These are phyloP conservation scores for Epithemia pelagica DNA, from an alignment of 108 stramenopile species.

Conservation along the genomic window DNA sequence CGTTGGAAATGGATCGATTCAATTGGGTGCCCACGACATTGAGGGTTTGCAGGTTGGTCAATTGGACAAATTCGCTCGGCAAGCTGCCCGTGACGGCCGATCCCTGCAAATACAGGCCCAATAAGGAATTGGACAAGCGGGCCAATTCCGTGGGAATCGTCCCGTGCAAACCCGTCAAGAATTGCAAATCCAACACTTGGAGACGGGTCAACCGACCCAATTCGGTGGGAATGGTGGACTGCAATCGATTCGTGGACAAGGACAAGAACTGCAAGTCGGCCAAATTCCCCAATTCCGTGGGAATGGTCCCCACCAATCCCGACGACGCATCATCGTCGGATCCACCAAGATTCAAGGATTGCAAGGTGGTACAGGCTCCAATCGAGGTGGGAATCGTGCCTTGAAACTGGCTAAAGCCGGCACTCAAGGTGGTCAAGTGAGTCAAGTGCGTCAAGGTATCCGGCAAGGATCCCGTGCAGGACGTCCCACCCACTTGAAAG, in stretches of 20 bases:
- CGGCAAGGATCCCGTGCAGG: neutral
- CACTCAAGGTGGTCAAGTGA: neutral
- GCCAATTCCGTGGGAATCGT: constrained; percentile 22
- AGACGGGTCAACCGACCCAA: constrained; percentile 6
- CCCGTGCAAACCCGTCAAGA: constrained; percentile 28
- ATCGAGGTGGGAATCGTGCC: neutral
- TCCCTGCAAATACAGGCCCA: neutral
- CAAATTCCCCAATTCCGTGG: neutral
- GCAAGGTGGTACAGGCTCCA: neutral
- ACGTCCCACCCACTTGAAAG: neutral
- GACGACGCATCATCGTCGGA: neutral
- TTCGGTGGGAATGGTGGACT: constrained; percentile 5
- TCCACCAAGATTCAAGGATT: neutral
- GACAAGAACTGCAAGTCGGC: neutral
- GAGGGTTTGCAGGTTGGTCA: neutral
- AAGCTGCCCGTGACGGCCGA: neutral
- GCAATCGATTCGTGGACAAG: neutral
- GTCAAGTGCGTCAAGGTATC: neutral
- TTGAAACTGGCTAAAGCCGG: neutral
- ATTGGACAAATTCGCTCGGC: neutral
- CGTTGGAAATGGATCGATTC: neutral
- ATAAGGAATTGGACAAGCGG: neutral
- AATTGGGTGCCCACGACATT: neutral
- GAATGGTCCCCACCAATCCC: constrained; percentile 2
- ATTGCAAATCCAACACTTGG: constrained; percentile 4